phyloP scores from a whole-genome alignment of 345 rosid genomes.

The Adansonia digitata region DNA sequence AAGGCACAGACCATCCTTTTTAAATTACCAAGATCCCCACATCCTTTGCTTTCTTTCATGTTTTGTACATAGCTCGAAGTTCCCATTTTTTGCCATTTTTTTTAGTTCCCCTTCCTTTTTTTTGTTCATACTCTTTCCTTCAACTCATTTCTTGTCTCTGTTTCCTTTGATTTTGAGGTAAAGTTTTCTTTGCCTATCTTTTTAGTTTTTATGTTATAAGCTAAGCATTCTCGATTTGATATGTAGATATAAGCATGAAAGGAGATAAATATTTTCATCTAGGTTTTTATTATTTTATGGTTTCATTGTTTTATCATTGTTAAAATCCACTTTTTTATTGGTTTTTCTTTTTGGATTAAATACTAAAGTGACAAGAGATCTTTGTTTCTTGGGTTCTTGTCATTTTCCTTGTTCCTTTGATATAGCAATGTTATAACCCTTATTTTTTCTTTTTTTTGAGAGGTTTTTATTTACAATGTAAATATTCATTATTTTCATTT shows the following conservation, averaged over 20 bases:
- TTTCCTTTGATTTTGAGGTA: conserved; percentile 10
- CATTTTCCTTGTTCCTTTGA: neutral
- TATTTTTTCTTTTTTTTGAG: neutral
- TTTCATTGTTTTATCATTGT: neutral
- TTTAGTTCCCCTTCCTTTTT: neutral
- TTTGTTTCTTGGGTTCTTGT: neutral
- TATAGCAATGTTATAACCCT: neutral
- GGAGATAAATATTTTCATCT: neutral
- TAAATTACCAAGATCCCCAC: conserved; percentile 16
- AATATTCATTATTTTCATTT: neutral
- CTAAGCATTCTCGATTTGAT: neutral
- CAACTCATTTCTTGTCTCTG: conserved; percentile 2
- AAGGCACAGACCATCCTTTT: neutral
- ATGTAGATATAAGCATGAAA: neutral
- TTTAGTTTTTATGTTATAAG: neutral
- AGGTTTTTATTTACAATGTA: neutral
- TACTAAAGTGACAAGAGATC: neutral
- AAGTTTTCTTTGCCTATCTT: neutral
- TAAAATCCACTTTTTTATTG: no score
- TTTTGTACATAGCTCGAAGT: conserved; percentile 29
- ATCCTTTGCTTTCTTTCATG: conserved; percentile 25
- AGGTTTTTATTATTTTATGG: neutral
- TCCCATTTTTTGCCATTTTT: conserved; percentile 4
- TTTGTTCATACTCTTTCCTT: conserved; percentile 8
- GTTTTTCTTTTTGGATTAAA: neutral